Evolutionary conservation across 371 early-diverging fungal genomes (phyloP).

Genomic region (Chytridium lagenaria): DNA sequence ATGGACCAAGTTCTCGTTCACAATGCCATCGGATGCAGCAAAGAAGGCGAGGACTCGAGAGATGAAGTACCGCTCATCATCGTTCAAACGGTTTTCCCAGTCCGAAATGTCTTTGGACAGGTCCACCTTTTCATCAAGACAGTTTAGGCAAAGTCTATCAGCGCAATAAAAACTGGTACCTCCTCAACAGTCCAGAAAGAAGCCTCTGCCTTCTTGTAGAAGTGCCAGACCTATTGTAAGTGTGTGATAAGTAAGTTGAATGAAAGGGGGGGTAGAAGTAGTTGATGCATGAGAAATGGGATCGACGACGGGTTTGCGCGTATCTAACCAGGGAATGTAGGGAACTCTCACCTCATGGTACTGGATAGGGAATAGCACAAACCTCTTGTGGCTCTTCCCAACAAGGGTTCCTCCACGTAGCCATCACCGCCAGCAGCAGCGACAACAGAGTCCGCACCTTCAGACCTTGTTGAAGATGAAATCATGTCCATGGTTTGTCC

Average conservation of each 20-base stretch:
- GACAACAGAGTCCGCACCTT: too few relatives aligned
- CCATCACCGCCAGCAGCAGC: too few relatives aligned
- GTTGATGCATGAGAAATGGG: slow-evolving; percentile 16
- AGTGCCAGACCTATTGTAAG: slow-evolving; percentile 98
- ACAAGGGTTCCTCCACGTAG: slow-evolving; percentile 59
- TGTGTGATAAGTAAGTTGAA: too few relatives aligned
- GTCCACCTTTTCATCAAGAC: slow-evolving; percentile 68
- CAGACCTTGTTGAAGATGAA: too few relatives aligned
- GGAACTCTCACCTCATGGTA: slow-evolving; percentile 78
- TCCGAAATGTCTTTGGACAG: slow-evolving; percentile 93
- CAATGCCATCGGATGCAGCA: slow-evolving; percentile 99
- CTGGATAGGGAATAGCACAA: slow-evolving; percentile 95
- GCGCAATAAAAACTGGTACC: neutral
- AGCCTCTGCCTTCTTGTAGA: slow-evolving; percentile 99
- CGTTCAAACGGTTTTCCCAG: slow-evolving; percentile 92
- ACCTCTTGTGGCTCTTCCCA: slow-evolving; percentile 82
- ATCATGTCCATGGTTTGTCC: too few relatives aligned
- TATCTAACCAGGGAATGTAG: neutral
- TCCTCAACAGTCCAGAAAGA: slow-evolving; percentile 99
- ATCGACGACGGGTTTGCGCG: neutral
- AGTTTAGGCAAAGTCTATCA: neutral
- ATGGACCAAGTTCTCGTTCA: slow-evolving; percentile 98
- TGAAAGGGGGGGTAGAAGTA: too few relatives aligned
- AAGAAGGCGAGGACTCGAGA: slow-evolving; percentile 99
- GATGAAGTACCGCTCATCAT: slow-evolving; percentile 96